Percentiles rank a stretch among this genome's conserved stretches.
Evolutionary conservation across 1,284 basidiomycete genomes (phyloP).

Genomic region (Lignosus rhinocerotis): DNA sequence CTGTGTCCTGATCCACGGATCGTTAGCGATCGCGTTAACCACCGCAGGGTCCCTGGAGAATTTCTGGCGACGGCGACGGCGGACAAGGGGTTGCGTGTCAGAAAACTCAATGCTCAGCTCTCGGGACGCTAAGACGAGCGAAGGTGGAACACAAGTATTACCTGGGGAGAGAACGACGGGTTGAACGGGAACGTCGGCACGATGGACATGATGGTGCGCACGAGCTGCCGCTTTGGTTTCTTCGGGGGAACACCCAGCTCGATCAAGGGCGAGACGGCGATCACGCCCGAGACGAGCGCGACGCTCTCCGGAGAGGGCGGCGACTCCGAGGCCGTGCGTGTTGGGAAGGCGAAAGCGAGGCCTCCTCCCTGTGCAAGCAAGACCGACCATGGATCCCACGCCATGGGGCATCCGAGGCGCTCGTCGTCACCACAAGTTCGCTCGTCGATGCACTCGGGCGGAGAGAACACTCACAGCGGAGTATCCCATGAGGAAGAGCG

Average conservation of each 20-base stretch:
- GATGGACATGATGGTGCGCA: conserved; percentile 42
- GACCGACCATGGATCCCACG: not conserved
- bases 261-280: conserved; percentile 69
- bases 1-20: conserved; percentile 62
- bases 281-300: conserved; percentile 58
- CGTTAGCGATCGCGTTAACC: conserved; percentile 57
- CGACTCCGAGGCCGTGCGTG: conserved; percentile 41
- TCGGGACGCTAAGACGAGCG: not conserved
- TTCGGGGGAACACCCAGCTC: conserved; percentile 57
- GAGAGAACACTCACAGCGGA: conserved; percentile 65
- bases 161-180: not conserved
- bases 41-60: conserved; percentile 66
- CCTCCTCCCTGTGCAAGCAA: conserved; percentile 58
- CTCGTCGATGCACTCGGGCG: too few relatives aligned
- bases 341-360: conserved; percentile 60
- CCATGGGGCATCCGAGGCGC: too few relatives aligned
- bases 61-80: conserved; percentile 37
- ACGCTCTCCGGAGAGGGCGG: conserved; percentile 42
- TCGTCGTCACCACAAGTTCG: too few relatives aligned
- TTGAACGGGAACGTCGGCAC: conserved; percentile 46
- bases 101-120: not conserved
- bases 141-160: not conserved
- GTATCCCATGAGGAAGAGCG: conserved; percentile 77
- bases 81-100: not conserved
- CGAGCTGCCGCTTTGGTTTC: conserved; percentile 52